Conservation (phyloP, 768 basidiomycete genomes). For the Pleurotus cornucopiae region DNA sequence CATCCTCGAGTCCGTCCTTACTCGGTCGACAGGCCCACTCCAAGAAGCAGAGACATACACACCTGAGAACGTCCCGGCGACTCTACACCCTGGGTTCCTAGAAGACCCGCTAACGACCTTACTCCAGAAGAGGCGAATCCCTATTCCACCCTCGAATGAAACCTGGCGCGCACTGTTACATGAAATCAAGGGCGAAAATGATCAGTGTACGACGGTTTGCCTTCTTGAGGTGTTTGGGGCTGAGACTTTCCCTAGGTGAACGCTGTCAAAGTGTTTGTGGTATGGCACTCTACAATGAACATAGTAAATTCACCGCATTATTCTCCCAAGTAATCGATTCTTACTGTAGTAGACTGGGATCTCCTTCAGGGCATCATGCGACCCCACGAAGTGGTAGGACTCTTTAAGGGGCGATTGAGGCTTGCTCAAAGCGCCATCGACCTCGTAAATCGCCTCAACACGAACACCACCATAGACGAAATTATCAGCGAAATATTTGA, state of each 20-base stretch:
- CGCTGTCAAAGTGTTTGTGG: slow-evolving; percentile 7
- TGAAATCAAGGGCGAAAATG: slow-evolving; percentile 8
- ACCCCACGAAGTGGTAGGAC: neutral
- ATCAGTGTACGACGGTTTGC: slow-evolving; percentile 5
- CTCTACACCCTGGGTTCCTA: neutral
- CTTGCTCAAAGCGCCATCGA: neutral
- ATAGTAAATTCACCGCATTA: neutral
- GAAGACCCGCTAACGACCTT: neutral
- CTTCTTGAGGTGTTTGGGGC: neutral
- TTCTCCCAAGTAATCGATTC: neutral
- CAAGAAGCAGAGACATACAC: neutral
- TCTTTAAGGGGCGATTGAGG: slow-evolving; percentile 6
- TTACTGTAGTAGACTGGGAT: slow-evolving; percentile 7
- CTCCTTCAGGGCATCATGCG: neutral
- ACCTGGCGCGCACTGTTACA: too few relatives aligned
- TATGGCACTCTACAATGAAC: slow-evolving; percentile 7
- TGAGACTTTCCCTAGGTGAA: slow-evolving; percentile 1
- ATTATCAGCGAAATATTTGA: slow-evolving; percentile 9
- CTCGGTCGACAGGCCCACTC: neutral
- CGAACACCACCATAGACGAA: too few relatives aligned
- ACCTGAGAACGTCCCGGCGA: neutral
- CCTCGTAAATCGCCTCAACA: neutral
- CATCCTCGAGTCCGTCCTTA: neutral
- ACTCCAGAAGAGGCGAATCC: neutral
- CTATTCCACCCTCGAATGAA: too few relatives aligned